Evolutionary conservation across 1,139 yeast genomes (phyloP), one percentile per base, ranked within the genome.

Genomic region (Scheffersomyces titani): DNA sequence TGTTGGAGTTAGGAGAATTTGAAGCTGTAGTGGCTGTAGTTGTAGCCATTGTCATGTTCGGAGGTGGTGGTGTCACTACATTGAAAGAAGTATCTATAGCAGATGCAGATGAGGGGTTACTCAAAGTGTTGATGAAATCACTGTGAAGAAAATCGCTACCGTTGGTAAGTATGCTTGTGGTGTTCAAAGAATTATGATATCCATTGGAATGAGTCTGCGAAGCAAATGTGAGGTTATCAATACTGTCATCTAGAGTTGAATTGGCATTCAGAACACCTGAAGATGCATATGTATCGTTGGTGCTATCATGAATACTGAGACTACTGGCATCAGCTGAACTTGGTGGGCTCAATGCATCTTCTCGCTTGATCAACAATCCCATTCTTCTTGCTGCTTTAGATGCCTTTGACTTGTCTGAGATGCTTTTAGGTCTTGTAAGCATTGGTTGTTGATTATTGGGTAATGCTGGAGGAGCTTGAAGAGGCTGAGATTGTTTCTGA

Each of bases 341-440:
- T 16, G 49, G 24, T 5, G 24, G 24, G 13, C 22, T 46, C n/a
- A 16, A 19, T 4, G 20, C 74, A 5, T 72, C 75, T 1, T 76
- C 69, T 57, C 78, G 78, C 51, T 83, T 82, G 54, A 83, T 83
- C 44, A 88, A 85, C 45, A 88, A 78, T 0, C 92, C 92, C 91
- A 87, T 87, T 59, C 92, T 76, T 59, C 81, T 68, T 0, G 82
- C 77, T 1, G 84, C 83, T 65, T 85, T 87, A 3, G 88, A 83
- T 0, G 92, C 89, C 54, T 87, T 81, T 6, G 76, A 70, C 56
- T 78, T 77, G 56, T 84, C 89, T n/a, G 87, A 83, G 19, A 84
- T 78, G 57, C 87, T 83, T 61, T 87, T 78, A 6, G 85, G 74
- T 58, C 90, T 73, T 6, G 69, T 60, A 6, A 75, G 55, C 40